Base-by-base conservation (phyloP, 805 yeast genomes). In the Gaillardinia entomophila region DNA sequence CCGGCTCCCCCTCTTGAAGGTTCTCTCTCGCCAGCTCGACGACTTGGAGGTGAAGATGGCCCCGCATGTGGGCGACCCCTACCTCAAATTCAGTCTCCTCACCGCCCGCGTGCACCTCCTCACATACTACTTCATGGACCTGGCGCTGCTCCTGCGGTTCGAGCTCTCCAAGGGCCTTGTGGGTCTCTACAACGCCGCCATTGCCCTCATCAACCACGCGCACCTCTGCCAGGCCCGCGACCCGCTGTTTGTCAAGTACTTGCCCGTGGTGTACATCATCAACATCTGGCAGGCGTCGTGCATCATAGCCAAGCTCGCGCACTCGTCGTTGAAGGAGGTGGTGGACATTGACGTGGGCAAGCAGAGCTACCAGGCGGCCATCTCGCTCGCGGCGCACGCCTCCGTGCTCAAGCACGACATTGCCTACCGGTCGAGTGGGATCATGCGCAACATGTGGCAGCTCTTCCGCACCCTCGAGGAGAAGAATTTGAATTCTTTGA, bases 361-460 rank as follows among this genome's bases (percentile, higher is more conserved):
- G 49, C 73, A 70, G 34, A 71, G 82, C 19, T 86, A 81, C 46
- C 74, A 73, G 39, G 62, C 66, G 15, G 92, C 92, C 1, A 77
- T 84, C 15, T 66, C 72, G 13, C 57, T 84, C 28, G 78, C 92
- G 2, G 73, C 78, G 36, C 77, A 77, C 38, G 94, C 96, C 0
- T 86, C 96, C 0, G 81, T 90, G 18, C 66, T 86, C 46, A 87
- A 87, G 47, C 92, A 89, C 58, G 98, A 90, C 51, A 79, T 92
- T 69, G 86, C 97, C 0, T 86, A 85, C 53, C 73, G 97, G 43
- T 84, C 95, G 0, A 79, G 95, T 28, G 96, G 96, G 6, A 87
- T 92, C 37, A 86, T 92, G 92, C 75, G 83, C 48, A 88, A 88
- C 50, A 80, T 88, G 66, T 90, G 98, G 98, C 85, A 82, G 38